Conservation (phyloP, 257 asterid species). For the Nicotiana benthamiana region DNA sequence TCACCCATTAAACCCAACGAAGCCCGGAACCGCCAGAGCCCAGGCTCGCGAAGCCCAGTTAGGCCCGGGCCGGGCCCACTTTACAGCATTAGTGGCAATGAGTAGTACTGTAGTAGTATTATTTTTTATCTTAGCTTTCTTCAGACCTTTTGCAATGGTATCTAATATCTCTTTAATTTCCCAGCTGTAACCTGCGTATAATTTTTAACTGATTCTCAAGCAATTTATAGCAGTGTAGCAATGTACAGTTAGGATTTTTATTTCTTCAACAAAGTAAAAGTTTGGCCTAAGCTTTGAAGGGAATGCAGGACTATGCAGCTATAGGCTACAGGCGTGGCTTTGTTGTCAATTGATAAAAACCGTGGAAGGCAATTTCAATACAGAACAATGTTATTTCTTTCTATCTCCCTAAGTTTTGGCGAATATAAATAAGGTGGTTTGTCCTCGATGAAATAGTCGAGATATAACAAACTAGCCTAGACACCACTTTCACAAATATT, state of each 20-base stretch:
- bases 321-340: background rate
- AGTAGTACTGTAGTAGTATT: background rate
- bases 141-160: background rate
- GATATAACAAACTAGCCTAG: background rate
- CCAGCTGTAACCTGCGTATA: background rate
- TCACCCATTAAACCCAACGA: too few species aligned
- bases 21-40: too few species aligned
- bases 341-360: background rate
- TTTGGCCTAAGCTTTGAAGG: background rate
- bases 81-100: conserved; percentile 12
- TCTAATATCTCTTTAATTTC: background rate
- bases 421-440: background rate
- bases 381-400: background rate
- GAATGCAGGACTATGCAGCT: background rate
- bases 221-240: background rate
- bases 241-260: background rate
- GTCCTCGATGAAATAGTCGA: background rate
- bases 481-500: background rate
- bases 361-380: background rate
- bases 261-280: background rate
- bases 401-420: background rate
- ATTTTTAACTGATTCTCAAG: background rate
- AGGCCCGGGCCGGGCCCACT: too few species aligned
- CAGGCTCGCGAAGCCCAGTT: too few species aligned
- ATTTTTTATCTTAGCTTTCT: background rate